A percentile compares a stretch with the other conserved stretches of the same genome.
Evolutionary conservation across 129 eudicot species (phyloP).

Genomic region (Silybum marianum): DNA sequence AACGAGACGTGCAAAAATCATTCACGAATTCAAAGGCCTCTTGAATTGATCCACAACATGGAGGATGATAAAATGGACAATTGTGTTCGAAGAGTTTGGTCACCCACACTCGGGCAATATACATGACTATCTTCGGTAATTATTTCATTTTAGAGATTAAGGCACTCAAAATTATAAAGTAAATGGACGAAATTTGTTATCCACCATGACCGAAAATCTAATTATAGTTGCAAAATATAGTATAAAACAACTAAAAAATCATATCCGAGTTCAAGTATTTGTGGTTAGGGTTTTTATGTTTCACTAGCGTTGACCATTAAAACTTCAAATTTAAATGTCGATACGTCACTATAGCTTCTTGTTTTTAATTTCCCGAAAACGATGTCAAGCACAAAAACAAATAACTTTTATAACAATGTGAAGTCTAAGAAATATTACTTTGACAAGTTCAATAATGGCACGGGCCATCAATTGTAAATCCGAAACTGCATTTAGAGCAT

Average conservation of each 20-base stretch:
- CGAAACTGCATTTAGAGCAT: not conserved
- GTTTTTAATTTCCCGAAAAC: not conserved
- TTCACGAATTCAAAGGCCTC: not conserved
- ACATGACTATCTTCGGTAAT: too few species aligned
- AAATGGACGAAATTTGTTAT: too few species aligned
- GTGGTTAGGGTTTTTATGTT: not conserved
- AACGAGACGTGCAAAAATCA: not conserved
- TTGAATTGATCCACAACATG: too few species aligned
- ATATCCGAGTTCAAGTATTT: too few species aligned
- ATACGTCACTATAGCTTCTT: not conserved
- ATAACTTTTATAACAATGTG: not conserved
- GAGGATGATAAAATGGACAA: too few species aligned
- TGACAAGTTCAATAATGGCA: not conserved
- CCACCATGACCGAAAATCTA: not conserved
- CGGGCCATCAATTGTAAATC: not conserved
- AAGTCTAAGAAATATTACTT: too few species aligned
- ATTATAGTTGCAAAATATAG: too few species aligned
- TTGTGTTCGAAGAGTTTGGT: not conserved
- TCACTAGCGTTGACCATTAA: too few species aligned
- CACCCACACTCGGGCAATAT: not conserved
- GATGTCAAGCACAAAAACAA: not conserved
- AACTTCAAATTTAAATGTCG: too few species aligned
- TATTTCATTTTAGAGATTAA: too few species aligned
- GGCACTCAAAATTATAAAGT: too few species aligned
- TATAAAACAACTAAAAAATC: not conserved